phyloP scores from a whole-genome alignment of 495 filamentous ascomycete genomes.

The Neurospora intermedia region DNA sequence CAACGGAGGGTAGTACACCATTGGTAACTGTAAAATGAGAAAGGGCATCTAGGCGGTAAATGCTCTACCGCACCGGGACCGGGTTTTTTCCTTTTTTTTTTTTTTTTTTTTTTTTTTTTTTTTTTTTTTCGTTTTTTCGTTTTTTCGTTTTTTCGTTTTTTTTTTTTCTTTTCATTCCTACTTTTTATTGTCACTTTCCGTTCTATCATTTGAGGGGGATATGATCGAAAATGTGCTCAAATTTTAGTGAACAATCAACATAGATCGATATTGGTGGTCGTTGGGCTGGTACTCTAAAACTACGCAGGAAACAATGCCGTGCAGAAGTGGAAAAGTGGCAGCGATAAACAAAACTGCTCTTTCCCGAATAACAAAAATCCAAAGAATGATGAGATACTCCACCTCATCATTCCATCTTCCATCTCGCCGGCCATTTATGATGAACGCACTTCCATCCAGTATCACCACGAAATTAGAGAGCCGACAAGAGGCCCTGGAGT shows the following conservation, averaged over 20 bases:
- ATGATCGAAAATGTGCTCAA: background rate
- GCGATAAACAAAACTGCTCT: too few relatives aligned
- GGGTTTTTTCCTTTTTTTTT: background rate
- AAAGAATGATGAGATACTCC: too few relatives aligned
- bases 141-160: too few relatives aligned
- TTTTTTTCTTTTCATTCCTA: too few relatives aligned
- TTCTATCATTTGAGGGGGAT: background rate
- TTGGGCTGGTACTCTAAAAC: too few relatives aligned
- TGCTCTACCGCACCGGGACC: background rate
- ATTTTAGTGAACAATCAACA: background rate
- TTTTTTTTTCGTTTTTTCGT: too few relatives aligned
- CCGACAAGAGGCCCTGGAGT: slow-evolving; percentile 36
- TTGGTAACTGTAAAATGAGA: background rate
- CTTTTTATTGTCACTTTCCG: background rate
- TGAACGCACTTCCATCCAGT: background rate
- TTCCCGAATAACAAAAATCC: too few relatives aligned
- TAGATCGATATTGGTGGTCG: too few relatives aligned
- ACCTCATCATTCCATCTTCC: background rate
- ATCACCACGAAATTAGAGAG: background rate
- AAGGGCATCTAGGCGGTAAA: background rate
- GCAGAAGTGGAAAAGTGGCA: too few relatives aligned
- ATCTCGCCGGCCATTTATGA: background rate
- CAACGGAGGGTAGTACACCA: too few relatives aligned
- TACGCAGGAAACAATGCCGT: too few relatives aligned
- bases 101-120: background rate